Base-by-base conservation (phyloP, 306 rosid genomes). In the Gillenia trifoliata region DNA sequence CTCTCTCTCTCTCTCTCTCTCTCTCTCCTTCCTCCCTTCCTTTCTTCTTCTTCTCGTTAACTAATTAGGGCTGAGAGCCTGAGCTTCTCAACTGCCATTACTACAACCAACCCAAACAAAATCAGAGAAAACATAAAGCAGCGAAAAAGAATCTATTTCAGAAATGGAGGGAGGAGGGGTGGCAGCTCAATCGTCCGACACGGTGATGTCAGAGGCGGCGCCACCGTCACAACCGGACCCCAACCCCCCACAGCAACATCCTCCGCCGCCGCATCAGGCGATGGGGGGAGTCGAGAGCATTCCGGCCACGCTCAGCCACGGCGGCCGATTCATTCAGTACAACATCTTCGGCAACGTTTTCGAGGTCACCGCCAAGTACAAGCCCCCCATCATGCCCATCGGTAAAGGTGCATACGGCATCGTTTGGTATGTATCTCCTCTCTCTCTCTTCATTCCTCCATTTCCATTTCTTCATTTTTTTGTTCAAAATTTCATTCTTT, bases 381-480 rank as follows among this genome's bases (percentile, higher is more conserved):
- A 88, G 80, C 98, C 97, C 23, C 98, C 98, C 40, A 89, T 93
- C 84, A 86, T 93, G 98, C 98, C 98, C 47, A 93, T 93, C 83
- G 98, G 98, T 15, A 93, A 91, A 81, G 98, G 98, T 77, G 98
- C 98, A 22, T 93, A 89, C 75, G 98, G 98, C 76, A 93, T 93
- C 89, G 98, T 93, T 76, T 93, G 98, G 98, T 93, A 63, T 64
- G 43, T 56, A 12, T 31, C 34, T 23, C 33, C 11, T 15, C 28
- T 17, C 31, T 10, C 55, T 67, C 36, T 38, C 17, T 68, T 16
- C 49, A 36, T 30, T 19, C 5, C 25, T 5, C 23, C 6, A 2
- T 30, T 5, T 40, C 28, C 5, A 9, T 29, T 55, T 31, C n/a
- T 31, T 78, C 13, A 34, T 34, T 41, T 23, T 11, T 40, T 76